Evolutionary conservation across 2,329 filamentous ascomycete species (phyloP).

Genomic region (Talaromyces verruculosus): DNA sequence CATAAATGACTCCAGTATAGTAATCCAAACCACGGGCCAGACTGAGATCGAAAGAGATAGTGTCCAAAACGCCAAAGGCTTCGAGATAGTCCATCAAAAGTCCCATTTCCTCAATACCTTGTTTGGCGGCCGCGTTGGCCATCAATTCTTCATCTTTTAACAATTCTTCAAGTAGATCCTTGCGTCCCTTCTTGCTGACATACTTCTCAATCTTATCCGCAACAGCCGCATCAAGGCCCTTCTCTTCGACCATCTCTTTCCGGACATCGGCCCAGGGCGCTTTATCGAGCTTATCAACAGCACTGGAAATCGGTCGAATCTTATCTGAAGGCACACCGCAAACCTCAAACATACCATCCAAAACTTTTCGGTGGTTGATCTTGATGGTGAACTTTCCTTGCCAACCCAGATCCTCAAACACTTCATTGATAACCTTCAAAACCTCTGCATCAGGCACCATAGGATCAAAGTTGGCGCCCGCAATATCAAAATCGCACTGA

Average conservation of each 20-base stretch:
- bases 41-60: conserved; percentile 84
- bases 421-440: conserved; percentile 77
- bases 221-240: conserved; percentile 72
- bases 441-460: conserved; percentile 95
- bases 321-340: conserved; percentile 85
- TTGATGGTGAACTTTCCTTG: conserved; percentile 79
- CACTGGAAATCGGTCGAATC: conserved; percentile 84
- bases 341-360: conserved; percentile 89
- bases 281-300: conserved; percentile 96
- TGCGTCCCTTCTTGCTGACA: conserved; percentile 73
- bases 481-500: conserved; percentile 96
- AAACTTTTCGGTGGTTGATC: conserved; percentile 90
- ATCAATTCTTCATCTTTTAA: conserved; percentile 66
- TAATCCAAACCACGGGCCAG: conserved; percentile 90
- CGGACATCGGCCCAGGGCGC: conserved; percentile 84
- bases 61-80: conserved; percentile 68
- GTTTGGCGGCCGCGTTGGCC: conserved; percentile 72
- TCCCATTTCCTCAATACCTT: conserved; percentile 77
- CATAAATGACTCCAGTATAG: conserved; percentile 88
- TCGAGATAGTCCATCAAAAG: conserved; percentile 80
- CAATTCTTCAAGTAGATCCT: conserved; percentile 71
- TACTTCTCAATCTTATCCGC: conserved; percentile 87
- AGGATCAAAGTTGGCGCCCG: conserved; percentile 72
- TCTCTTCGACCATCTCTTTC: conserved; percentile 90
- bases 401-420: conserved; percentile 79